Percentiles rank a stretch among this genome's conserved stretches.
These are phyloP conservation scores for Fraxinus greggii DNA, from an alignment of 305 asterid species.

Conservation along the genomic window DNA sequence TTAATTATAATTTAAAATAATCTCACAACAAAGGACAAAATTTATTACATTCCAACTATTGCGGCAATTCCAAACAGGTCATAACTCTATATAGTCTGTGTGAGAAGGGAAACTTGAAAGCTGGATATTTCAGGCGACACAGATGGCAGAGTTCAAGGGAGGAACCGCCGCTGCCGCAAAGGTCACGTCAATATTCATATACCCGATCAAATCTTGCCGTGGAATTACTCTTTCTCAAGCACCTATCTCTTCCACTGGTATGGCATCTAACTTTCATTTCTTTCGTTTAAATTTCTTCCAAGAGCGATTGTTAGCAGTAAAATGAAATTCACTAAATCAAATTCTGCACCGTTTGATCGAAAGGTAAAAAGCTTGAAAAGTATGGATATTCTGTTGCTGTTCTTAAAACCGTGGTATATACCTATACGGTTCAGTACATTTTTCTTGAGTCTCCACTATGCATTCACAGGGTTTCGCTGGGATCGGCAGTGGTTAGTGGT, in stretches of 20 bases:
- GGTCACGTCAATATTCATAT: conserved; percentile 55
- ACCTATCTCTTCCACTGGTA: conserved; percentile 67
- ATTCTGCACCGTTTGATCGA: background rate
- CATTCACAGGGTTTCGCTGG: conserved; percentile 53
- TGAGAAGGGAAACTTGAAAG: background rate
- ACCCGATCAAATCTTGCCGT: conserved; percentile 85
- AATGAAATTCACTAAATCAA: background rate
- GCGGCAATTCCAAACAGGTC: background rate
- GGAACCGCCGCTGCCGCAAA: background rate
- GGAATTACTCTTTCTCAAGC: conserved; percentile 64
- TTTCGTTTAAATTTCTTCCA: background rate
- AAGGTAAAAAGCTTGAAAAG: background rate
- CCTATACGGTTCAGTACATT: background rate
- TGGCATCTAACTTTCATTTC: background rate
- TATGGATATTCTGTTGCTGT: background rate
- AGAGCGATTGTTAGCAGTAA: background rate
- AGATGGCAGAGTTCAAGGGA: conserved; percentile 29
- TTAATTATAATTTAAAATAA: too few relatives aligned
- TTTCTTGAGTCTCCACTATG: background rate
- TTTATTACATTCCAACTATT: too few relatives aligned
- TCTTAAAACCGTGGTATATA: background rate
- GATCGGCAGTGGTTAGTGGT: conserved; percentile 74
- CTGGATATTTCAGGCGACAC: background rate
- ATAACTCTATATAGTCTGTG: too few relatives aligned
- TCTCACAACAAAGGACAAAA: background rate